Percentiles rank a stretch among this genome's conserved stretches.
These are phyloP conservation scores for Neurospora discreta DNA, from an alignment of 495 filamentous ascomycete species.

Conservation along the genomic window DNA sequence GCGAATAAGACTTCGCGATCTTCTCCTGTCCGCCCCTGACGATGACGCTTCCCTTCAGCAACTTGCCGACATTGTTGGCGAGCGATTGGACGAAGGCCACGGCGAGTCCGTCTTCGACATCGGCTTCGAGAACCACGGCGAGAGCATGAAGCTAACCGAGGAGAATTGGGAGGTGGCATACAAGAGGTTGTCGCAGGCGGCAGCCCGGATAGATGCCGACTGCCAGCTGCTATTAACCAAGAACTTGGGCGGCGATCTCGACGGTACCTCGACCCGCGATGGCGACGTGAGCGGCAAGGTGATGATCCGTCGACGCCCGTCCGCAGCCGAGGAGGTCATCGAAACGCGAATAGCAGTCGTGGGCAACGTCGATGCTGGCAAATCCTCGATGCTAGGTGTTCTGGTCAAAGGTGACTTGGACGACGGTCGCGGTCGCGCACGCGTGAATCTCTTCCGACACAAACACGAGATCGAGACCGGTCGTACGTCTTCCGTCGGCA, in stretches of 20 bases:
- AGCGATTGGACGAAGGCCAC: conserved; percentile 71
- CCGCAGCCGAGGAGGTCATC: conserved; percentile 72
- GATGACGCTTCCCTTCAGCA: conserved; percentile 44
- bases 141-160: conserved; percentile 73
- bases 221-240: conserved; percentile 74
- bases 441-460: conserved; percentile 93
- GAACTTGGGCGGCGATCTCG: conserved; percentile 63
- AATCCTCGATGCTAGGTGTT: conserved; percentile 93
- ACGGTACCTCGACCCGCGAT: conserved; percentile 56
- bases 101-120: conserved; percentile 89
- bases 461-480: conserved; percentile 97
- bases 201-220: conserved; percentile 56
- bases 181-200: conserved; percentile 52
- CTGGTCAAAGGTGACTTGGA: conserved; percentile 92
- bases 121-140: conserved; percentile 83
- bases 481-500: conserved; percentile 87
- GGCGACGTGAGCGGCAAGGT: conserved; percentile 69
- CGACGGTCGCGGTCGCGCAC: conserved; percentile 86
- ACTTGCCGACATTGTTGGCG: conserved; percentile 51
- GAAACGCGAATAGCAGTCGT: conserved; percentile 97
- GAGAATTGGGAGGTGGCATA: conserved; percentile 73
- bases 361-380: conserved; percentile 95
- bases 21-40: conserved; percentile 54
- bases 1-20: conserved; percentile 57
- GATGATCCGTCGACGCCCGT: conserved; percentile 64